These are phyloP conservation scores for Aureobasidium vineae DNA, from an alignment of 2,329 filamentous ascomycete genomes.

Conservation along the genomic window DNA sequence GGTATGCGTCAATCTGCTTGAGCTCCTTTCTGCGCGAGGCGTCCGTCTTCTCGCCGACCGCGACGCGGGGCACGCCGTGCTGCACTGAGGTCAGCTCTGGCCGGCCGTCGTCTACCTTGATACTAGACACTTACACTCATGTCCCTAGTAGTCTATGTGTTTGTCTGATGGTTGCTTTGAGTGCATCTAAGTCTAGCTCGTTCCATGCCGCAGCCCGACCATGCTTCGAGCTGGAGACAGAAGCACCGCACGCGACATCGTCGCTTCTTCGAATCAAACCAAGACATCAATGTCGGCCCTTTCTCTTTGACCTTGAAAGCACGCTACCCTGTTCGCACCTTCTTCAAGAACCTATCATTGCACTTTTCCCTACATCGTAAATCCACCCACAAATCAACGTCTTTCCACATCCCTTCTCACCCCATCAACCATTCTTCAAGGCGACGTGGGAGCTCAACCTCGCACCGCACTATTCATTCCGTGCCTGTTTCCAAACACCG, in stretches of 20 bases:
- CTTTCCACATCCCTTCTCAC: conserved; percentile 7
- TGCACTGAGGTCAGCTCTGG: conserved; percentile 42
- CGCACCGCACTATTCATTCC: background rate
- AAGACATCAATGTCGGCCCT: background rate
- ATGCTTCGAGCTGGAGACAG: background rate
- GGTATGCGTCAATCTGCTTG: conserved; percentile 74
- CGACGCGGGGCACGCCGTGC: conserved; percentile 76
- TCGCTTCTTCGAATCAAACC: conserved; percentile 12
- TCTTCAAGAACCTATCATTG: conserved; percentile 5
- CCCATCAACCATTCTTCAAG: conserved; percentile 5
- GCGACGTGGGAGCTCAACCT: background rate
- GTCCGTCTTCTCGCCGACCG: conserved; percentile 59
- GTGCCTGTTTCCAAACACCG: background rate
- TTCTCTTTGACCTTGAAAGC: conserved; percentile 1
- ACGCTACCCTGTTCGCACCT: conserved; percentile 19
- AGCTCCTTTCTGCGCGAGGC: conserved; percentile 69
- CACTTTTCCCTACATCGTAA: background rate
- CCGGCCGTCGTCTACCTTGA: background rate
- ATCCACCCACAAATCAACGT: background rate
- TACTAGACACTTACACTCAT: conserved; percentile 16
- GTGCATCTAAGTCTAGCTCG: background rate
- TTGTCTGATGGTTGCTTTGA: conserved; percentile 5
- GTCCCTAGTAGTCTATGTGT: background rate
- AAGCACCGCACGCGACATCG: background rate
- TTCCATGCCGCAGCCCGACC: background rate